Percentiles rank a stretch among this genome's conserved stretches.
Conservation (phyloP, 371 early-diverging fungal genomes). For the Circinella umbellata region DNA sequence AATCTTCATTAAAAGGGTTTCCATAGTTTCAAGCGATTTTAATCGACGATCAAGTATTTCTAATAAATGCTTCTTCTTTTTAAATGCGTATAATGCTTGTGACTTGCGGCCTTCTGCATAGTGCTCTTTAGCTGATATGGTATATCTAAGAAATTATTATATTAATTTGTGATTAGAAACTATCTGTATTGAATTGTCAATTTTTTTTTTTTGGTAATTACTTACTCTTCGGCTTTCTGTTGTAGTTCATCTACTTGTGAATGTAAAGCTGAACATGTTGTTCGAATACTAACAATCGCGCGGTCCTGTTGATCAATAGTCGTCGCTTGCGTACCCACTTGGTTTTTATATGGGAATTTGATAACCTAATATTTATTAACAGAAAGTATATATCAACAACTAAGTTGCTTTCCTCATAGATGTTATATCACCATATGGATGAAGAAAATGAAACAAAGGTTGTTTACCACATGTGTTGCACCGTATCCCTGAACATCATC, state of each 20-base stretch:
- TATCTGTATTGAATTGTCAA: not conserved
- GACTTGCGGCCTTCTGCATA: conserved; percentile 31
- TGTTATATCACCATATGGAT: too few species aligned
- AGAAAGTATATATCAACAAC: not conserved
- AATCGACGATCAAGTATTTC: conserved; percentile 50
- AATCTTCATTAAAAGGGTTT: conserved; percentile 56
- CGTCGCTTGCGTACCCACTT: conserved; percentile 10
- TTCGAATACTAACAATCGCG: conserved; percentile 51
- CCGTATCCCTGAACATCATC: conserved; percentile 43
- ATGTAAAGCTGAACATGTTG: conserved; percentile 50
- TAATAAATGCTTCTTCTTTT: conserved; percentile 45
- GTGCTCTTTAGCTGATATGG: conserved; percentile 24
- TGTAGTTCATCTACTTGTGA: conserved; percentile 56
- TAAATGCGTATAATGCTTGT: conserved; percentile 55
- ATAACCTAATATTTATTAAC: conserved; percentile 23
- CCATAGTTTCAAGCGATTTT: conserved; percentile 59
- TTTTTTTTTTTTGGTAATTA: conserved; percentile 1
- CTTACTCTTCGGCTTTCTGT: conserved; percentile 41
- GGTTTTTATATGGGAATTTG: conserved; percentile 38
- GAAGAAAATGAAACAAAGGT: not conserved
- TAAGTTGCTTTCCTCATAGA: too few species aligned
- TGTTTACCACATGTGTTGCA: conserved; percentile 23
- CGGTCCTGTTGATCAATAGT: conserved; percentile 50
- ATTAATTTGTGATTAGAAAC: not conserved
- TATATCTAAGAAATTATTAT: conserved; percentile 17